A percentile compares a stretch with the other conserved stretches of the same genome.
phyloP scores from a whole-genome alignment of 805 yeast genomes.

The Candida wancherniae region DNA sequence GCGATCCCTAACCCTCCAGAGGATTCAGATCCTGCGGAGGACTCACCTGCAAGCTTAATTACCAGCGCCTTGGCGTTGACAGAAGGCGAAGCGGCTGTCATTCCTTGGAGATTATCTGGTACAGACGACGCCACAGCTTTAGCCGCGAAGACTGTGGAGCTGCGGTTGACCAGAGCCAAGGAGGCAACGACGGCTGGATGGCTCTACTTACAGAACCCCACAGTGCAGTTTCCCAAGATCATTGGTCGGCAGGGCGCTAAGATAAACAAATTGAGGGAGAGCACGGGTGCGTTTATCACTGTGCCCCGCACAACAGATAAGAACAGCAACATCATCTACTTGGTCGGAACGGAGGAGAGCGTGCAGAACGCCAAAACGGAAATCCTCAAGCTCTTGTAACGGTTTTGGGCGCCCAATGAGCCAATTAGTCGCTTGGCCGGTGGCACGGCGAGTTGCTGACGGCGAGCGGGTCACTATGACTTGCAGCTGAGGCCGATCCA shows the following conservation, averaged over 20 bases:
- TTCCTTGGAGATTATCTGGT: conserved; percentile 70
- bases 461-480: too few species aligned
- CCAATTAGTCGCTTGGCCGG: too few species aligned
- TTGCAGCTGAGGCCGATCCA: too few species aligned
- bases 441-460: too few species aligned
- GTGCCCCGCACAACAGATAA: conserved; percentile 59
- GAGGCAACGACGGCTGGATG: conserved; percentile 51
- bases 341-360: conserved; percentile 57
- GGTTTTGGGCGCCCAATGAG: too few species aligned
- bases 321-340: conserved; percentile 47
- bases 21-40: conserved; percentile 39
- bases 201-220: conserved; percentile 52
- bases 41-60: conserved; percentile 41
- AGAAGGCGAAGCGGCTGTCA: conserved; percentile 25
- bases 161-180: conserved; percentile 44
- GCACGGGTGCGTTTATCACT: conserved; percentile 52
- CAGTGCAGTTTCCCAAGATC: conserved; percentile 51
- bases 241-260: conserved; percentile 76
- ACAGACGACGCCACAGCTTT: conserved; percentile 43
- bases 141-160: conserved; percentile 49
- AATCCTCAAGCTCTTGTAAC: conserved; percentile 8
- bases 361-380: conserved; percentile 31
- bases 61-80: conserved; percentile 21
- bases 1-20: conserved; percentile 45
- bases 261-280: conserved; percentile 55